Conservation (phyloP, 768 basidiomycete species). For the Collybia nuda region DNA sequence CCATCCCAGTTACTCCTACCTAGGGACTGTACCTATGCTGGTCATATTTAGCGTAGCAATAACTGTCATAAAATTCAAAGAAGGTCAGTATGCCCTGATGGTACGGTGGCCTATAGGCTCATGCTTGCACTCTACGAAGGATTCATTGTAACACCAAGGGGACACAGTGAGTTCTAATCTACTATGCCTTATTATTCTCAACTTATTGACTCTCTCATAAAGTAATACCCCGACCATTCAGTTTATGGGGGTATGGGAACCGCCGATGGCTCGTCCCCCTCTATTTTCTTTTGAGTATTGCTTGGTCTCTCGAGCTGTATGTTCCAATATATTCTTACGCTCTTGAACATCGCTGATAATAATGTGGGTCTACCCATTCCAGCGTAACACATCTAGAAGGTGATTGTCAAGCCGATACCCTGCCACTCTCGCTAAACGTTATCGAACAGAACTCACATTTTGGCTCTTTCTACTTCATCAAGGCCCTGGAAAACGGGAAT, state of each 20-base stretch:
- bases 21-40: constrained; percentile 66
- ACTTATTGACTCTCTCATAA: not conserved
- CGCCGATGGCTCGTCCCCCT: constrained; percentile 64
- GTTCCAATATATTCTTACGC: constrained; percentile 20
- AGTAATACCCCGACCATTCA: constrained; percentile 62
- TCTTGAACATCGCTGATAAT: constrained; percentile 2
- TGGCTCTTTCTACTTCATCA: constrained; percentile 85
- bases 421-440: not conserved
- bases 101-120: not conserved
- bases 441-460: constrained; percentile 63
- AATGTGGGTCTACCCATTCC: constrained; percentile 4
- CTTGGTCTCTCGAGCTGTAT: constrained; percentile 79
- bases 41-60: constrained; percentile 63
- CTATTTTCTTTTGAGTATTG: constrained; percentile 67
- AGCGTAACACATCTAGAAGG: constrained; percentile 86
- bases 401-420: constrained; percentile 18
- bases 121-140: constrained; percentile 26
- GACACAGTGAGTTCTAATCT: constrained; percentile 26
- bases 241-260: constrained; percentile 44
- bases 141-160: constrained; percentile 32
- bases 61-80: constrained; percentile 66
- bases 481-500: constrained; percentile 65
- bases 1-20: constrained; percentile 67
- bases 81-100: constrained; percentile 45
- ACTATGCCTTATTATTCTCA: not conserved